These are phyloP conservation scores for Boletellus sp. DNA, from an alignment of 1,284 basidiomycete genomes.

Conservation along the genomic window DNA sequence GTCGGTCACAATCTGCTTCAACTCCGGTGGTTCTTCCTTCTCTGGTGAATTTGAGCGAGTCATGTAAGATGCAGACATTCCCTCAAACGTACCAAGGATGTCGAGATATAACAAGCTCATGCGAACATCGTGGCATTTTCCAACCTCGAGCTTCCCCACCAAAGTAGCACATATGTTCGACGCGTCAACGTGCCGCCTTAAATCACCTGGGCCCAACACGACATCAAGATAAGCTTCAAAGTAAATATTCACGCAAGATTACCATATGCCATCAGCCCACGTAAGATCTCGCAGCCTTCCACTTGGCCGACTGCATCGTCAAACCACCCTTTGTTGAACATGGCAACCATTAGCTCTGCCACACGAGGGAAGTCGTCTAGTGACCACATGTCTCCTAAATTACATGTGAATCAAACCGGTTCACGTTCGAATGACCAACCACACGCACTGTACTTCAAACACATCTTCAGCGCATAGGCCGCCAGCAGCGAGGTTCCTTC, in stretches of 20 bases:
- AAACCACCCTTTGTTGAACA: slow-evolving; percentile 12
- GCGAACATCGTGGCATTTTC: not conserved
- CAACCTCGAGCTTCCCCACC: not conserved
- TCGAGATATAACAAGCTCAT: slow-evolving; percentile 4
- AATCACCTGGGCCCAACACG: not conserved
- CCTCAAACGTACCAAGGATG: not conserved
- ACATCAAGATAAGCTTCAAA: not conserved
- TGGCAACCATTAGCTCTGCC: not conserved
- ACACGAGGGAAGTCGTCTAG: not conserved
- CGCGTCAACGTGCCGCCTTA: not conserved
- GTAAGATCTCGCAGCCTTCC: not conserved
- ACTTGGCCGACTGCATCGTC: slow-evolving; percentile 12
- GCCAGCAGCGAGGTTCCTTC: slow-evolving; percentile 4
- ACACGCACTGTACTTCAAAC: not conserved
- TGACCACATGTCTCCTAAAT: not conserved
- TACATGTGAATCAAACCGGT: not conserved
- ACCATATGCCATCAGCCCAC: not conserved
- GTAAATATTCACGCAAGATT: not conserved
- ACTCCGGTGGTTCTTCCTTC: not conserved
- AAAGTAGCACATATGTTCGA: not conserved
- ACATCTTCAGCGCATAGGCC: slow-evolving; percentile 7
- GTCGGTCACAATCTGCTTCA: not conserved
- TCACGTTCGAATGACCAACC: not conserved
- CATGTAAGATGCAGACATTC: not conserved
- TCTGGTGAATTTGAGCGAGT: not conserved